Conservation (phyloP, 2,329 filamentous ascomycete genomes). For the Cladophialophora immunda region DNA sequence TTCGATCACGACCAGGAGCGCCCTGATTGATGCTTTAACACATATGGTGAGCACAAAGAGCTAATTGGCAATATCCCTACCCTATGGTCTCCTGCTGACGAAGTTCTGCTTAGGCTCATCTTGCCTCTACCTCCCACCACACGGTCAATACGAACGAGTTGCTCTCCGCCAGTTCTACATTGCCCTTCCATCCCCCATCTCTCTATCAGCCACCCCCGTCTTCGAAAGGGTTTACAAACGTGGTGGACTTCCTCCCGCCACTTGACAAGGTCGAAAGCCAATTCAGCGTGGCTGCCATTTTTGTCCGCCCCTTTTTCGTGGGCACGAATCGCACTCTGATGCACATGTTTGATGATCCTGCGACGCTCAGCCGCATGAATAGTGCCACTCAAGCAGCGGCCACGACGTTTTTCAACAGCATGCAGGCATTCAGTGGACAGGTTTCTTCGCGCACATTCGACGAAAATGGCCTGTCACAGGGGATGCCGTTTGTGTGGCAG, state of each 20-base stretch:
- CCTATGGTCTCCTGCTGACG: not conserved
- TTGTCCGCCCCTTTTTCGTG: slow-evolving; percentile 24
- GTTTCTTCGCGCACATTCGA: slow-evolving; percentile 22
- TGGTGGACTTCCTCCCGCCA: slow-evolving; percentile 20
- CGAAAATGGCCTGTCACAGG: slow-evolving; percentile 18
- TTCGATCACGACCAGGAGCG: slow-evolving; percentile 14
- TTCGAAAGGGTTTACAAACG: slow-evolving; percentile 20
- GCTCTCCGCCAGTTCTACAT: slow-evolving; percentile 21
- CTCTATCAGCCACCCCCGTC: slow-evolving; percentile 22
- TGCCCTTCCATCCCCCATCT: slow-evolving; percentile 20
- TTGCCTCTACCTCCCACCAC: slow-evolving; percentile 27
- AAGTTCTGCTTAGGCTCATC: slow-evolving; percentile 16
- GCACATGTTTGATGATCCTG: slow-evolving; percentile 26
- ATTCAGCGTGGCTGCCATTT: slow-evolving; percentile 16
- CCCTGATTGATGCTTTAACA: slow-evolving; percentile 22
- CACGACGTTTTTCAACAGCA: slow-evolving; percentile 16
- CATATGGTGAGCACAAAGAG: slow-evolving; percentile 21
- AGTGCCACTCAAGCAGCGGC: slow-evolving; percentile 14
- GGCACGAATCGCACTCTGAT: slow-evolving; percentile 22
- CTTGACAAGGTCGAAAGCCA: slow-evolving; percentile 17
- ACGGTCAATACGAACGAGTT: slow-evolving; percentile 26
- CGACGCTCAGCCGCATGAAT: slow-evolving; percentile 24
- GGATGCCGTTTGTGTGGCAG: slow-evolving; percentile 29
- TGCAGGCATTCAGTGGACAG: slow-evolving; percentile 24
- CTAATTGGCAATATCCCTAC: not conserved